Evolutionary conservation across 306 rosid species (phyloP), one percentile per base, ranked within the genome.

Genomic region (Fagus crenata): DNA sequence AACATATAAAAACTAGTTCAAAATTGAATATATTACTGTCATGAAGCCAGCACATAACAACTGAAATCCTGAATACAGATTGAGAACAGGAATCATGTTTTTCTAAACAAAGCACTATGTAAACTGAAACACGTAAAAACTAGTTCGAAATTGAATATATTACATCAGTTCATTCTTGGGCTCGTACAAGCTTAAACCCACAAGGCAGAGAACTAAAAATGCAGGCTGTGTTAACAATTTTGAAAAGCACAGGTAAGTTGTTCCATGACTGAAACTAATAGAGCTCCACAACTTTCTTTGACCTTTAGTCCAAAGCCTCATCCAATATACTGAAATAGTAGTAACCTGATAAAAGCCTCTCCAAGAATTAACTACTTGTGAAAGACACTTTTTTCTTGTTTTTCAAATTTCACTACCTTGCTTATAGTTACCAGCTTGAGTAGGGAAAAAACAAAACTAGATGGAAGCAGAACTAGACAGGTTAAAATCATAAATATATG

Each of bases 1-100:
- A 76, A 73, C 54, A 35, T 53, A 67, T 18, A 12, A 61, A 37
- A 6, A 5, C 69, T 61, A 22, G 28, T 78, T 39, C 42, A 32
- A 51, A 17, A 75, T 54, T 75, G 67, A 63, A 71, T 55, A 35
- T 69, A 12, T 15, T 53, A 6, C 49, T 14, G 43, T 56, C 3
- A 18, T 7, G 33, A 22, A 56, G 64, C 33, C 64, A 55, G 67
- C 67, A 60, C 17, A 32, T 11, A 39, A 60, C n/a, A 60, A 32
- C 67, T 31, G 37, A 31, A 60, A 39, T n/a, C 40, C 98, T 92
- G 92, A 79, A 74, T 56, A 75, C 81, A 75, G 73, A 71, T 56
- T 11, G 77, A 83, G 22, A 18, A 6, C 49, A 39, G 39, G 28
- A 22, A 22, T 22, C 28, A 22, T 22, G 28, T 22, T 22, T 22